Percentiles rank a stretch among this genome's conserved stretches.
Conservation (phyloP, 2,329 filamentous ascomycete genomes). For the Penicillium sp. region DNA sequence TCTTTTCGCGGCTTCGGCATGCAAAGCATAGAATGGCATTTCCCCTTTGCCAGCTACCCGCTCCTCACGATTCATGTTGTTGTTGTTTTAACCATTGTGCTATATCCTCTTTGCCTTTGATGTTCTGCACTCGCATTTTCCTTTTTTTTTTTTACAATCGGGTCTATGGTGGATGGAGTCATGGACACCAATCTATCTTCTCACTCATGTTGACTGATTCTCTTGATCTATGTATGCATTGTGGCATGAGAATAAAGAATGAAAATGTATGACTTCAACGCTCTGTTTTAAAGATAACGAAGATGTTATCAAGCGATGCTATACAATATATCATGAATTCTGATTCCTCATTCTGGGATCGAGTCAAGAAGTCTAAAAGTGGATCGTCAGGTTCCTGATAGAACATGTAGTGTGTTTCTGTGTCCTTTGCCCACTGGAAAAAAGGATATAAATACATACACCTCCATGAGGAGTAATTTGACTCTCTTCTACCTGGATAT, state of each 20-base stretch:
- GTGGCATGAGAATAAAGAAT: conserved; percentile 14
- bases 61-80: conserved; percentile 24
- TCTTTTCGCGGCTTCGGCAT: not conserved
- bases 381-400: too few species aligned
- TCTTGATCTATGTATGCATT: conserved; percentile 6
- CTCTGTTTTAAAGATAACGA: not conserved
- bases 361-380: not conserved
- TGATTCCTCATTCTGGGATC: too few species aligned
- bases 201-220: conserved; percentile 11
- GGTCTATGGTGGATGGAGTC: conserved; percentile 2
- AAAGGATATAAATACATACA: too few species aligned
- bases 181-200: not conserved
- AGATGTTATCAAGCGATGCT: not conserved
- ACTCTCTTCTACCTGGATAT: too few species aligned
- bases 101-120: conserved; percentile 5
- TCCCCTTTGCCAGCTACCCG: not conserved
- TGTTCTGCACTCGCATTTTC: not conserved
- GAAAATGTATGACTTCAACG: not conserved
- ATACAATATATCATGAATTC: not conserved
- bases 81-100: conserved; percentile 10
- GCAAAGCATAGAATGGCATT: not conserved
- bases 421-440: too few species aligned
- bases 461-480: too few species aligned
- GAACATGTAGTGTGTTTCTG: too few species aligned
- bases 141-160: not conserved